A percentile compares a stretch with the other conserved stretches of the same genome.
phyloP scores from a whole-genome alignment of 1,139 yeast genomes.

The Yamadazyma conglobata region DNA sequence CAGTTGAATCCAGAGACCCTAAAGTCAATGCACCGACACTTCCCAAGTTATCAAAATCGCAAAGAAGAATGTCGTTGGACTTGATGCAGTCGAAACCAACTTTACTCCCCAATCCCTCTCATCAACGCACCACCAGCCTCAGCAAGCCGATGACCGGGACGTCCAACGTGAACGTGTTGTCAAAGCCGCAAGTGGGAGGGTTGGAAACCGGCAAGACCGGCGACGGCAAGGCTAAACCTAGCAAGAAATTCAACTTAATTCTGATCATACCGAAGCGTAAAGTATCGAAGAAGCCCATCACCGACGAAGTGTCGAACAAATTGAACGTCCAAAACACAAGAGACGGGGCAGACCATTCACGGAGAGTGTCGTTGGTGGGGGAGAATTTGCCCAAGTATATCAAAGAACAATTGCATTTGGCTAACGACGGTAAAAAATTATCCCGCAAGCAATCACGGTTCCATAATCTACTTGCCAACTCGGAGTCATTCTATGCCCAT shows the following conservation, averaged over 20 bases:
- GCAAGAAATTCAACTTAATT: constrained; percentile 9
- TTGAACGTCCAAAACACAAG: too few species aligned
- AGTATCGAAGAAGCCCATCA: too few species aligned
- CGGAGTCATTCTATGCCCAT: constrained; percentile 36
- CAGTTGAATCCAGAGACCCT: not conserved
- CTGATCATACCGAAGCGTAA: constrained; percentile 13
- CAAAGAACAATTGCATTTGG: constrained; percentile 24
- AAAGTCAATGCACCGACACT: constrained; percentile 12
- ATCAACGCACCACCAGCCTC: constrained; percentile 17
- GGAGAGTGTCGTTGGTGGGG: constrained; percentile 38
- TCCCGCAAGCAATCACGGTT: constrained; percentile 24
- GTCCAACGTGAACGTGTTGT: constrained; percentile 33
- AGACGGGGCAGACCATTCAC: too few species aligned
- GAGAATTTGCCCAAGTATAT: constrained; percentile 40
- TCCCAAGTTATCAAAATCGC: constrained; percentile 22
- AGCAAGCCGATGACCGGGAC: constrained; percentile 32
- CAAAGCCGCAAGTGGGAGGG: constrained; percentile 24
- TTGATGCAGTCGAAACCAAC: constrained; percentile 22
- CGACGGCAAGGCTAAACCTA: not conserved
- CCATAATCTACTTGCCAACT: constrained; percentile 35
- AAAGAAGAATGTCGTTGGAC: constrained; percentile 32
- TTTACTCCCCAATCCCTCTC: constrained; percentile 3
- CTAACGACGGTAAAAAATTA: constrained; percentile 5
- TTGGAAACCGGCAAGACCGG: not conserved
- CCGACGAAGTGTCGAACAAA: too few species aligned